These are phyloP conservation scores for Halteria grandinella DNA, from an alignment of 73 alveolate species.

Conservation along the genomic window DNA sequence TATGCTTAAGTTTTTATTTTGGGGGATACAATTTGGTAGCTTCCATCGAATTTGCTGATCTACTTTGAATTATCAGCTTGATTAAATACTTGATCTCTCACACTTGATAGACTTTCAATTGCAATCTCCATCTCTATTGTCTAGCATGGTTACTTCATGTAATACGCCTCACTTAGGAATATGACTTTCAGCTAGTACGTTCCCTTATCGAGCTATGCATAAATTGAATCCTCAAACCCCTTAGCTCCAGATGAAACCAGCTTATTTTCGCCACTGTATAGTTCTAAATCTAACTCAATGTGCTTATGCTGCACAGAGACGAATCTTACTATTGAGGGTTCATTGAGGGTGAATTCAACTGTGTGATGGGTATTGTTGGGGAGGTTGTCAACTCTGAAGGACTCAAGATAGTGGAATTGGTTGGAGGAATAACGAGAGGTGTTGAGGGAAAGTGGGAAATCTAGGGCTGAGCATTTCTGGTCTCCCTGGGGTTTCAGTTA, in stretches of 20 bases:
- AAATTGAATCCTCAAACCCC: conserved; percentile 30
- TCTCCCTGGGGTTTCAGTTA: too few relatives aligned
- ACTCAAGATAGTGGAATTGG: conserved; percentile 37
- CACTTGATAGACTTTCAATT: not conserved
- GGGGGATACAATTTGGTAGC: too few relatives aligned
- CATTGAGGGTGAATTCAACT: conserved; percentile 1
- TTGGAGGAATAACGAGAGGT: conserved; percentile 7
- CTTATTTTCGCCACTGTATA: conserved; percentile 4
- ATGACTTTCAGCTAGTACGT: conserved; percentile 1
- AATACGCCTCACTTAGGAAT: conserved; percentile 3
- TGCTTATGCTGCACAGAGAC: conserved; percentile 19
- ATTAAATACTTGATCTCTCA: conserved; percentile 6
- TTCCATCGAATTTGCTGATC: too few relatives aligned
- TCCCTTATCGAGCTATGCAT: conserved; percentile 20
- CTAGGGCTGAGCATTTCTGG: too few relatives aligned
- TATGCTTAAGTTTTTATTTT: too few relatives aligned
- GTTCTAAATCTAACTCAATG: conserved; percentile 27
- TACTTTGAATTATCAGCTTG: too few relatives aligned
- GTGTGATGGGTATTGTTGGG: conserved; percentile 12
- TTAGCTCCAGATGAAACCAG: conserved; percentile 18
- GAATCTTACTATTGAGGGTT: conserved; percentile 14
- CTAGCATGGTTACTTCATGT: conserved; percentile 32
- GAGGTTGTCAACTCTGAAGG: conserved; percentile 40
- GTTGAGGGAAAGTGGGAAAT: conserved; percentile 4
- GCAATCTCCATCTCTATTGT: conserved; percentile 32